These are phyloP conservation scores for Comarum palustre DNA, from an alignment of 306 rosid genomes.

Conservation along the genomic window DNA sequence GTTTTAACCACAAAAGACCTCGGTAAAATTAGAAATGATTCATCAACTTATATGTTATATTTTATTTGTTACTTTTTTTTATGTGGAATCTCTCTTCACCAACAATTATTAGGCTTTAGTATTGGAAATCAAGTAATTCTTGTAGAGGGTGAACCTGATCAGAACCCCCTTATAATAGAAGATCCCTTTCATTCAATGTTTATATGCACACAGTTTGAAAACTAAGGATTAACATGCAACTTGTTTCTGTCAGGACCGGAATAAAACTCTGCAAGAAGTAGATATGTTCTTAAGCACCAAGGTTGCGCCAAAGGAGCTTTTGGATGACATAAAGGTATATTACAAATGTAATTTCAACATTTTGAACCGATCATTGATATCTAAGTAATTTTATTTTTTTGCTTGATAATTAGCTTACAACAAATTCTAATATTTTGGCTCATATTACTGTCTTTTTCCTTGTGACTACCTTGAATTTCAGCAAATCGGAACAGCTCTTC, in stretches of 20 bases:
- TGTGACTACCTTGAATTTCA: slow-evolving; percentile 36
- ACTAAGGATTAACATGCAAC: background rate
- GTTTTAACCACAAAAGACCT: too few species aligned
- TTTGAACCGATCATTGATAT: background rate
- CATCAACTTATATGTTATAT: too few species aligned
- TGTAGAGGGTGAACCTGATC: background rate
- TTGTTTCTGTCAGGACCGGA: slow-evolving; percentile 63
- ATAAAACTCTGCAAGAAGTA: slow-evolving; percentile 57
- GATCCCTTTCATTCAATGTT: background rate
- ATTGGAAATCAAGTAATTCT: background rate
- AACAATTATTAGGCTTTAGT: background rate
- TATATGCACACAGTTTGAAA: background rate
- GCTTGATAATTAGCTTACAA: background rate
- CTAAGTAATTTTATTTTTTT: background rate
- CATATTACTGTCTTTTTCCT: slow-evolving; percentile 15
- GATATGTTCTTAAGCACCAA: slow-evolving; percentile 81
- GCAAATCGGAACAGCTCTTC: slow-evolving; percentile 83
- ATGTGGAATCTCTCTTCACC: too few species aligned
- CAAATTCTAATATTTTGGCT: slow-evolving; percentile 5
- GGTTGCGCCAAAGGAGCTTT: slow-evolving; percentile 83
- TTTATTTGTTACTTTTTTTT: too few species aligned
- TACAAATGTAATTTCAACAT: background rate
- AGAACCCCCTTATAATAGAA: background rate
- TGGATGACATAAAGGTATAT: slow-evolving; percentile 70
- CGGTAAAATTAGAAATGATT: too few species aligned